A percentile compares a stretch with the other conserved stretches of the same genome.
Conservation (phyloP, 208 protist species). For the Trypanosoma lewisi region DNA sequence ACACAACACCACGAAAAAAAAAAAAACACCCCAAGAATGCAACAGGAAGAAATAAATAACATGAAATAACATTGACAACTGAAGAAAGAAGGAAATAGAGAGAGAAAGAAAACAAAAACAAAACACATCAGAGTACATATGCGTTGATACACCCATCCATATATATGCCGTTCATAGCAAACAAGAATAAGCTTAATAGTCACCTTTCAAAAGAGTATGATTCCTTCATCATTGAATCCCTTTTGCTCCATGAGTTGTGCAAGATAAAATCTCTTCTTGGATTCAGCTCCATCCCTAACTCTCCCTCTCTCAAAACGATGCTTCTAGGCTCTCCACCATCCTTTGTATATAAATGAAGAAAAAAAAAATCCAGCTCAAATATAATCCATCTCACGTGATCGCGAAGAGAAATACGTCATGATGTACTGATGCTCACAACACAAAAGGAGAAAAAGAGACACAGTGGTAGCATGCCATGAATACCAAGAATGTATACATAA, state of each 20-base stretch:
- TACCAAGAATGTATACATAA: neutral
- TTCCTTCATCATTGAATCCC: neutral
- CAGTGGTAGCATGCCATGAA: neutral
- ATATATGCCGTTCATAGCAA: no score
- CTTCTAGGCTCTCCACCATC: neutral
- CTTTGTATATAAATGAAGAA: neutral
- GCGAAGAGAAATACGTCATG: neutral
- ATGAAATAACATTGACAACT: neutral
- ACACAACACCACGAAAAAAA: neutral
- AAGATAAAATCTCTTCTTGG: neutral
- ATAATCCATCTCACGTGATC: slow-evolving; percentile 13
- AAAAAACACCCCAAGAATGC: slow-evolving; percentile 9
- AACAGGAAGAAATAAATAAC: neutral
- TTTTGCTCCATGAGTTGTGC: neutral
- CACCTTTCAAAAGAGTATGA: neutral
- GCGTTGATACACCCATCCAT: neutral
- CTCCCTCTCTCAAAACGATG: neutral
- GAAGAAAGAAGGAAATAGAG: slow-evolving; percentile 6
- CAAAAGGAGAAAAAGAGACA: neutral
- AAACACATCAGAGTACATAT: neutral
- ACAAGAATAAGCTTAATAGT: neutral
- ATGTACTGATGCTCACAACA: slow-evolving; percentile 3
- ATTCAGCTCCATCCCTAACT: neutral
- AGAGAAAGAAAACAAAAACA: slow-evolving; percentile 14
- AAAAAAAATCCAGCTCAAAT: neutral